Base-by-base conservation (phyloP, 768 basidiomycete species). In the Russula sp. region DNA sequence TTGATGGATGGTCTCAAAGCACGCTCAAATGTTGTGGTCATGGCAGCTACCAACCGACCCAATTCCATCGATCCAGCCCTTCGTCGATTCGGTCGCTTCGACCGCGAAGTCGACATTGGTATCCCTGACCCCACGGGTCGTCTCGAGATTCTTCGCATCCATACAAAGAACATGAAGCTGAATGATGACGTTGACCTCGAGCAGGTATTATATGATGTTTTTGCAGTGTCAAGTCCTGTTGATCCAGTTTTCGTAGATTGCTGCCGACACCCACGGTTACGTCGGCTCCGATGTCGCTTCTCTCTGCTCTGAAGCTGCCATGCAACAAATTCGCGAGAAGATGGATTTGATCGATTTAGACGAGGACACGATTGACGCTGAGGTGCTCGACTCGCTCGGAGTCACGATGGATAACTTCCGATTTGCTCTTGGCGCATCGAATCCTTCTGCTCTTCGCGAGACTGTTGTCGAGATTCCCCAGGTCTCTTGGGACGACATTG, bases 341-440 rank as follows among this genome's bases (percentile, higher is more conserved):
- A 98, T 99, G 96, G 95, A 98, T 69, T 78, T 94, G 68, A 94
- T 96, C 67, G 94, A 95, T 74, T 83, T 96, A 35, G 93, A 94
- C 66, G 92, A 96, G 75, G 97, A 99, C 72, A 98, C 96, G 55
- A 99, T 99, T 72, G 97, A 99, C 71, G 97, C 97, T 8, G 97
- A 99, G 76, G 96, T 99, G 2, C 89, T 99, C 59, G 97, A 99
- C 76, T 91, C 95, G 6, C 90, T 99, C 55, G 97, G 97, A 68
- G 95, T 99, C 68, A 99, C 97, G 34, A 98, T 98, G 96, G 97
- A 99, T 72, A 98, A 98, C 82, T 98, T 98, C 94, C 89, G 96
- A 63, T 98, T 98, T 75, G 97, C 97, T 4, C 88, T 99, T 60
- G 97, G 97, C 62, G 86, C 88, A 32, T 96, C 94, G 70, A 98